Evolutionary conservation across 208 protist species (phyloP).

Genomic region (Crithidia bombi): DNA sequence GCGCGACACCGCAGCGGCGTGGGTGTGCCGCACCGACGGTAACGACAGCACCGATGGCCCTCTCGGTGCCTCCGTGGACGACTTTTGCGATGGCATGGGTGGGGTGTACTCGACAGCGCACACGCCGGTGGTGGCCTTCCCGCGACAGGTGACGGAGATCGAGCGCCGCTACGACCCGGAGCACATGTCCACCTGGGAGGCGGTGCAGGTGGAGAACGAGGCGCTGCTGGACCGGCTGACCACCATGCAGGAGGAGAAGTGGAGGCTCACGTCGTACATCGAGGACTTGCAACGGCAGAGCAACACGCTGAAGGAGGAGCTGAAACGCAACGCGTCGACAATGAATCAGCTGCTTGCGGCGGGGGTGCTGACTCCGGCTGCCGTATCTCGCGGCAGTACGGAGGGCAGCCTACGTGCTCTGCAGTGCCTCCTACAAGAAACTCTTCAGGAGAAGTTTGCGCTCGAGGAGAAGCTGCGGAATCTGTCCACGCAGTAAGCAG

Average conservation of each 20-base stretch:
- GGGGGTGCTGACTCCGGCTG: slow-evolving; percentile 22
- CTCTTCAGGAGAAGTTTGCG: slow-evolving; percentile 60
- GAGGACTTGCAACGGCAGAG: slow-evolving; percentile 53
- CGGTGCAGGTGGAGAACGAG: slow-evolving; percentile 69
- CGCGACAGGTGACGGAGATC: slow-evolving; percentile 34
- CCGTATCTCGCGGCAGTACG: slow-evolving; percentile 28
- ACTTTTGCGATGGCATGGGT: slow-evolving; percentile 7
- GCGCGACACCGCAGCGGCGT: slow-evolving; percentile 21
- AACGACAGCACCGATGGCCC: slow-evolving; percentile 2
- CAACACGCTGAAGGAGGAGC: slow-evolving; percentile 35
- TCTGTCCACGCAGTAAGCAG: not conserved
- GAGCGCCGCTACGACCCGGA: slow-evolving; percentile 53
- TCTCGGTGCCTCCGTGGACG: not conserved
- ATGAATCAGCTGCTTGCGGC: slow-evolving; percentile 43
- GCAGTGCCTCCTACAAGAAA: slow-evolving; percentile 69
- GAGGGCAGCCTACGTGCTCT: slow-evolving; percentile 50
- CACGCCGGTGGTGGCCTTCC: not conserved
- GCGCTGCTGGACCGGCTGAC: slow-evolving; percentile 49
- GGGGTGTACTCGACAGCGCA: slow-evolving; percentile 1
- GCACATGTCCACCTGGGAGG: slow-evolving; percentile 52
- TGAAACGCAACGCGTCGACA: slow-evolving; percentile 37
- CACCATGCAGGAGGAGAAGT: slow-evolving; percentile 69
- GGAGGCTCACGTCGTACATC: slow-evolving; percentile 41
- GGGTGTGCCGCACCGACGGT: slow-evolving; percentile 10
- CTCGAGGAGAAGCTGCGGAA: slow-evolving; percentile 47